Conservation (phyloP, 306 rosid species). For the Trichosanthes truncata region DNA sequence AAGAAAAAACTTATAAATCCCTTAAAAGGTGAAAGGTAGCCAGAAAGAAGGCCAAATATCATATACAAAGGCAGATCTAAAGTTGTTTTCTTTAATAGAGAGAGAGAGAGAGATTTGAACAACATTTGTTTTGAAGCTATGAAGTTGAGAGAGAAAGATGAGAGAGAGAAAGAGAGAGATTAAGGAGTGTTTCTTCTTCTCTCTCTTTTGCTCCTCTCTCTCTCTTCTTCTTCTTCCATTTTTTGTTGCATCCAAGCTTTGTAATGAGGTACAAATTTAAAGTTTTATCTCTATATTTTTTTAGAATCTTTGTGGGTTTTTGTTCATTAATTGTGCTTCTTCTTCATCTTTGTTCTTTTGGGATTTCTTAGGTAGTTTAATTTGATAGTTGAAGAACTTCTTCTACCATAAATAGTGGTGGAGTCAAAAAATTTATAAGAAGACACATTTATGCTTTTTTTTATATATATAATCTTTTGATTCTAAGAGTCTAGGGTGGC, state of each 20-base stretch:
- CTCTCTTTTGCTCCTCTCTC: not conserved
- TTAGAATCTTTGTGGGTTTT: not conserved
- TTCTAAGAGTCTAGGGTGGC: no score
- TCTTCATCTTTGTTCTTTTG: not conserved
- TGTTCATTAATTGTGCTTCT: not conserved
- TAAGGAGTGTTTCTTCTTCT: not conserved
- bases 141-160: slow-evolving; percentile 17
- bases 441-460: no score
- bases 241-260: not conserved
- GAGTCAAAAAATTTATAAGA: no score
- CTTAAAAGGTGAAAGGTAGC: slow-evolving; percentile 66
- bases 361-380: no score
- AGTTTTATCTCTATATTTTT: not conserved
- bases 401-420: no score
- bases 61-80: slow-evolving; percentile 37
- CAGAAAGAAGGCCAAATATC: slow-evolving; percentile 31
- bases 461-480: no score
- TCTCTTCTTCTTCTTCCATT: not conserved
- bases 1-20: slow-evolving; percentile 31
- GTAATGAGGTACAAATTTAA: not conserved
- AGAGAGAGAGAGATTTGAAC: slow-evolving; percentile 7
- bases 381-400: no score
- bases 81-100: slow-evolving; percentile 11
- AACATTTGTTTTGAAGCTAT: not conserved
- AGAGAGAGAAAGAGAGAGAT: slow-evolving; percentile 11